Evolutionary conservation across 2,329 filamentous ascomycete genomes (phyloP), one percentile per base, ranked within the genome.

Genomic region (Akanthomyces dipterigenus): DNA sequence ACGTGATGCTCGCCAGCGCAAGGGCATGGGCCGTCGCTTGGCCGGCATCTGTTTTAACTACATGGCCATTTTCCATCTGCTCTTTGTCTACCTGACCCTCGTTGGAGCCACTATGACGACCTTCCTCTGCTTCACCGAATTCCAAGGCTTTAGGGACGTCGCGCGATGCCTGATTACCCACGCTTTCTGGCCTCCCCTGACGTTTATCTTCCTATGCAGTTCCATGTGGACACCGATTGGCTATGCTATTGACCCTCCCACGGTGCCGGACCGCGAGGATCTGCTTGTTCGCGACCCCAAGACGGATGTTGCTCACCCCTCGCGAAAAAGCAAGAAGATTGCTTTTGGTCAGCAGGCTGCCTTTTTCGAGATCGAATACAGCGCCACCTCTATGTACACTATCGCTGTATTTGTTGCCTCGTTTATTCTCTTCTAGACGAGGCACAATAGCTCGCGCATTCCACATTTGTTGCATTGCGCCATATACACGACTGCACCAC

Each of bases 191-290:
- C 83, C 83, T 6, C 84, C 84, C 0, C 67, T 86, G 48, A 80
- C 82, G 0, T 86, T 83, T 72, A 66, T 85, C 48, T 81, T 82
- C 67, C 77, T 82, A 53, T 79, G 78, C 73, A 79, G 75, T 55
- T 81, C 81, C 1, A 72, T 83, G 28, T 85, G 82, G 81, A 83
- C 78, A 0, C 85, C 85, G 0, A 76, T 88, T 50, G 75, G 76
- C 1, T 88, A 88, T 67, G 82, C 83, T 26, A 80, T 87, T 59
- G 81, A 81, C 64, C 85, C 85, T 0, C 85, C 85, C 0, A 72
- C 68, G 3, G 79, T 85, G 73, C 82, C 83, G 0, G 80, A 84
- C 36, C 78, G 85, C 18, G 80, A 86, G 68, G 77, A 83, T 6
- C 71, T 88, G 16, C 73, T 88, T 49, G 72, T 76, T 5, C 76